These are phyloP conservation scores for Paecilomyces sp. DNA, from an alignment of 2,329 filamentous ascomycete species.

Conservation along the genomic window DNA sequence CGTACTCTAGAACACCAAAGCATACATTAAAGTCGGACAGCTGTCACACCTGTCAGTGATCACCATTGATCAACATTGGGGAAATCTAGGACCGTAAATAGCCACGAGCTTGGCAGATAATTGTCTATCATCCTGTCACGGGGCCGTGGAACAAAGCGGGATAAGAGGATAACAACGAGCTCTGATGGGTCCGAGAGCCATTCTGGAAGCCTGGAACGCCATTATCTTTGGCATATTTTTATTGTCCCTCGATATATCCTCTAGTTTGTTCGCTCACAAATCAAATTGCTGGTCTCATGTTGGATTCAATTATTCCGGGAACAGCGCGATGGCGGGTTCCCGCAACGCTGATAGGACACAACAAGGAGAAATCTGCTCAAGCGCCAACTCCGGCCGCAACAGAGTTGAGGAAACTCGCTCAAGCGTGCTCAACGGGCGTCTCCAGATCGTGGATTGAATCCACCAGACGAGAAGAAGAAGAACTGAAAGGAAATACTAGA, in stretches of 20 bases:
- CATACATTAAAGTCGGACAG: neutral
- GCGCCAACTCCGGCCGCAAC: slow-evolving; percentile 1
- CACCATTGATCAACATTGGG: neutral
- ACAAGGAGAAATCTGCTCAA: slow-evolving; percentile 11
- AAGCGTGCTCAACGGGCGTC: neutral
- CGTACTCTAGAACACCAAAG: neutral
- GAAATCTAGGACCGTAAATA: neutral
- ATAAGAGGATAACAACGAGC: neutral
- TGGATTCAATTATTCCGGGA: neutral
- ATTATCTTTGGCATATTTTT: neutral
- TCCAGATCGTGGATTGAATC: neutral
- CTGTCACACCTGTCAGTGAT: neutral
- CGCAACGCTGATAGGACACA: neutral
- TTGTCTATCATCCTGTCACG: neutral
- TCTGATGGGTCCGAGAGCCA: neutral
- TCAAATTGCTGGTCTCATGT: neutral
- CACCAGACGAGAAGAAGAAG: neutral
- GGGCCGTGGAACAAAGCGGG: neutral
- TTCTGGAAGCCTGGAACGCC: neutral
- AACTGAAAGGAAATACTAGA: too few relatives aligned
- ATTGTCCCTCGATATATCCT: too few relatives aligned
- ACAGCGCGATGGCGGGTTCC: neutral
- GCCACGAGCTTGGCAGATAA: neutral
- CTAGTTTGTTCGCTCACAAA: neutral
- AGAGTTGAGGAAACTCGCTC: neutral